Conservation (phyloP, 768 basidiomycete species). For the Galerina marginata region DNA sequence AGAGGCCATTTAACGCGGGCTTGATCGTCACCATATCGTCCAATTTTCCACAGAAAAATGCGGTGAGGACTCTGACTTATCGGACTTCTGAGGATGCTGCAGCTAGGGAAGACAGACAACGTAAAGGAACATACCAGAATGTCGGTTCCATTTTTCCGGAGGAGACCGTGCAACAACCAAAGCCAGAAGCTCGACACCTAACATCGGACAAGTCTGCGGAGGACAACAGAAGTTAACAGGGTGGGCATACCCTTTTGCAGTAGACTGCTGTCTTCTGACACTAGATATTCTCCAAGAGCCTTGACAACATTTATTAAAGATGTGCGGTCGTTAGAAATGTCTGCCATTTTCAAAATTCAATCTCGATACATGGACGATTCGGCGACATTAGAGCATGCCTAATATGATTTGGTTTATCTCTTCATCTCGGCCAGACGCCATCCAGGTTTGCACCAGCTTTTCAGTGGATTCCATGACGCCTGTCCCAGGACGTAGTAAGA, state of each 20-base stretch:
- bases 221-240: not conserved
- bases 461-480: slow-evolving; percentile 42
- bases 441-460: slow-evolving; percentile 73
- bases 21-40: slow-evolving; percentile 86
- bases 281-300: slow-evolving; percentile 85
- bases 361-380: not conserved
- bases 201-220: not conserved
- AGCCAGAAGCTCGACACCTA: slow-evolving; percentile 88
- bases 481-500: not conserved
- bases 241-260: slow-evolving; percentile 73
- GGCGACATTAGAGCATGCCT: no score
- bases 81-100: slow-evolving; percentile 4
- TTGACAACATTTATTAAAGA: slow-evolving; percentile 83
- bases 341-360: slow-evolving; percentile 32
- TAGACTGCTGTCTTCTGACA: slow-evolving; percentile 79
- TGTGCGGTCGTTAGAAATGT: slow-evolving; percentile 56
- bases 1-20: slow-evolving; percentile 79
- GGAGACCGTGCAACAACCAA: slow-evolving; percentile 68
- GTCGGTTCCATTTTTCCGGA: slow-evolving; percentile 68
- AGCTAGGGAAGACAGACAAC: not conserved
- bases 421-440: slow-evolving; percentile 63
- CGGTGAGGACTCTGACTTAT: slow-evolving; percentile 78
- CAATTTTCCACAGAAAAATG: slow-evolving; percentile 86
- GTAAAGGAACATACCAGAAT: slow-evolving; percentile 67
- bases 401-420: slow-evolving; percentile 52